A percentile compares a stretch with the other conserved stretches of the same genome.
Conservation (phyloP, 1,139 yeast species). For the Saccharomycopsis hybrid region DNA sequence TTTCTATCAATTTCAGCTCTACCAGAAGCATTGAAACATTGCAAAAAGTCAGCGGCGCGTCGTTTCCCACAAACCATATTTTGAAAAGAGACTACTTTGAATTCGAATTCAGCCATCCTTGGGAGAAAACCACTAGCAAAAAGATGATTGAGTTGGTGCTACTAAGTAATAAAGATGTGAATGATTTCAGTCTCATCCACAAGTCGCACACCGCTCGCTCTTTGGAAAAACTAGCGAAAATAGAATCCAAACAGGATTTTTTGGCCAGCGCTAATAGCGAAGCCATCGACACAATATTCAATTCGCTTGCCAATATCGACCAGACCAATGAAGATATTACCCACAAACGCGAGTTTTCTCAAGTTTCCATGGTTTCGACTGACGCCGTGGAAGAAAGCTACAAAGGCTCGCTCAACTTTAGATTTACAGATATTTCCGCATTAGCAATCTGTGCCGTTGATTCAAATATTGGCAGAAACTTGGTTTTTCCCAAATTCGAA, state of each 20-base stretch:
- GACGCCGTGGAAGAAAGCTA: slow-evolving; percentile 18
- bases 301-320: background rate
- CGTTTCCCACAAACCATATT: slow-evolving; percentile 7
- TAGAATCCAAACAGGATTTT: slow-evolving; percentile 9
- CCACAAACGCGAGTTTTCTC: slow-evolving; percentile 11
- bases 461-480: slow-evolving; percentile 26
- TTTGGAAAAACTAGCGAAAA: slow-evolving; percentile 10
- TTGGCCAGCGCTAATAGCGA: slow-evolving; percentile 2
- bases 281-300: slow-evolving; percentile 10
- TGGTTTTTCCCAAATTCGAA: slow-evolving; percentile 33
- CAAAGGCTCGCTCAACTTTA: slow-evolving; percentile 17
- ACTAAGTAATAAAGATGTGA: slow-evolving; percentile 11
- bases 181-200: slow-evolving; percentile 7
- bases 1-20: slow-evolving; percentile 10
- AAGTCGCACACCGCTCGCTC: slow-evolving; percentile 10
- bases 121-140: slow-evolving; percentile 13
- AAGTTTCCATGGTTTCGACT: slow-evolving; percentile 13
- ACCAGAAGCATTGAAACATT: slow-evolving; percentile 12
- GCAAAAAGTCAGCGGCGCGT: background rate
- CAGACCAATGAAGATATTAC: background rate
- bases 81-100: slow-evolving; percentile 20
- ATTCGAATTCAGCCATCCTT: slow-evolving; percentile 18
- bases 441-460: slow-evolving; percentile 29
- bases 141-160: slow-evolving; percentile 18
- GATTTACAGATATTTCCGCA: slow-evolving; percentile 9